Percentiles rank a stretch among this genome's conserved stretches.
Evolutionary conservation across 306 rosid genomes (phyloP).

Genomic region (Prunus fruticosa): DNA sequence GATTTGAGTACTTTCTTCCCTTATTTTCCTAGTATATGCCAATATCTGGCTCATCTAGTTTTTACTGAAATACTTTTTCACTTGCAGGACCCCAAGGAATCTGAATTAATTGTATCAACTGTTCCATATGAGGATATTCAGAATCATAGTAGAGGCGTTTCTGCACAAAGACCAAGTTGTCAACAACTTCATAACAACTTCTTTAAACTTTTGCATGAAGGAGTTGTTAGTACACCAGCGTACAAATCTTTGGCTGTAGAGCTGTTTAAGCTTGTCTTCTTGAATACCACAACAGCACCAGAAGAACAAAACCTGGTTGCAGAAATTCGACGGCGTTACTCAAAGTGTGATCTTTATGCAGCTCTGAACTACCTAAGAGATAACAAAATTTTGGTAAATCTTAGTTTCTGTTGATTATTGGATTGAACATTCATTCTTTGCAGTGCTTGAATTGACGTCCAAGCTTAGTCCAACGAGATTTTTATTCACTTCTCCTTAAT

Average conservation of each 20-base stretch:
- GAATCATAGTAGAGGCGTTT: background rate
- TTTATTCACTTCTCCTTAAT: no score
- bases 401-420: background rate
- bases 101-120: background rate
- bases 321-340: background rate
- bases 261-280: background rate
- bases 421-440: no score
- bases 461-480: background rate
- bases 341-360: background rate
- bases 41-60: no score
- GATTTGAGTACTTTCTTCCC: no score
- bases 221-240: background rate
- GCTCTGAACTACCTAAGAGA: background rate
- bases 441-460: no score
- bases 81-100: background rate
- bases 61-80: background rate
- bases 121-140: background rate
- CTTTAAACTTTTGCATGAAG: background rate
- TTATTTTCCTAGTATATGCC: no score
- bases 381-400: background rate
- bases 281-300: background rate
- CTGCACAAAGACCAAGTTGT: background rate
- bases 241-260: background rate
- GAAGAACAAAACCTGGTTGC: background rate
- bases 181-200: background rate